phyloP scores from a whole-genome alignment of 768 basidiomycete species.

The Mycena pura region DNA sequence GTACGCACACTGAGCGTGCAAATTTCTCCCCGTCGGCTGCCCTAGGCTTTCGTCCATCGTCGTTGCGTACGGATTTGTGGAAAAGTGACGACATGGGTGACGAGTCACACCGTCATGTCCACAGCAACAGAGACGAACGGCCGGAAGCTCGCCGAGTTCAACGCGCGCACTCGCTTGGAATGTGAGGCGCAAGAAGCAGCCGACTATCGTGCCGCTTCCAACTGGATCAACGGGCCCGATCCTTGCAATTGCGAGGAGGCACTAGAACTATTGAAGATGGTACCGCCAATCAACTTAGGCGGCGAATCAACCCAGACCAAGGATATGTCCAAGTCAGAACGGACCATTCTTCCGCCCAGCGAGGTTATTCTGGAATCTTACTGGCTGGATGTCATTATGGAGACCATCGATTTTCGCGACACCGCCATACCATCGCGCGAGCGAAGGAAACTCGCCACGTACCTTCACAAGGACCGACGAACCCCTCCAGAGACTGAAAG shows the following conservation, averaged over 20 bases:
- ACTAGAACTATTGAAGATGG: not conserved
- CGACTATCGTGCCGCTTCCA: no score
- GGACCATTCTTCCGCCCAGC: not conserved
- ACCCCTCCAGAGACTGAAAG: not conserved
- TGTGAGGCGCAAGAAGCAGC: no score
- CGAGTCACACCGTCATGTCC: no score
- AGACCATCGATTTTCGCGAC: not conserved
- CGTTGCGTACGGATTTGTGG: no score
- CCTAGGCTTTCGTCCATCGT: no score
- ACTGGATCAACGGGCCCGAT: no score
- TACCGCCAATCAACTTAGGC: not conserved
- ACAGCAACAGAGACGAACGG: no score
- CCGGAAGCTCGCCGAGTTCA: no score
- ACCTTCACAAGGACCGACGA: not conserved
- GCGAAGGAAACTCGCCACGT: not conserved
- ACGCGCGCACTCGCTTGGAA: no score
- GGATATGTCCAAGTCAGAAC: not conserved
- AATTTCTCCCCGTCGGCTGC: no score
- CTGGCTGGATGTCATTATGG: not conserved
- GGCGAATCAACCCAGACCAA: not conserved
- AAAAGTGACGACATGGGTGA: no score
- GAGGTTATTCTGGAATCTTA: not conserved
- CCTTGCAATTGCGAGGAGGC: not conserved
- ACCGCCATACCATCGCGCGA: not conserved
- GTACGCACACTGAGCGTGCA: no score